A percentile compares a stretch with the other conserved stretches of the same genome.
Evolutionary conservation across 495 filamentous ascomycete species (phyloP).

Genomic region (Aspergillus mulundensis): DNA sequence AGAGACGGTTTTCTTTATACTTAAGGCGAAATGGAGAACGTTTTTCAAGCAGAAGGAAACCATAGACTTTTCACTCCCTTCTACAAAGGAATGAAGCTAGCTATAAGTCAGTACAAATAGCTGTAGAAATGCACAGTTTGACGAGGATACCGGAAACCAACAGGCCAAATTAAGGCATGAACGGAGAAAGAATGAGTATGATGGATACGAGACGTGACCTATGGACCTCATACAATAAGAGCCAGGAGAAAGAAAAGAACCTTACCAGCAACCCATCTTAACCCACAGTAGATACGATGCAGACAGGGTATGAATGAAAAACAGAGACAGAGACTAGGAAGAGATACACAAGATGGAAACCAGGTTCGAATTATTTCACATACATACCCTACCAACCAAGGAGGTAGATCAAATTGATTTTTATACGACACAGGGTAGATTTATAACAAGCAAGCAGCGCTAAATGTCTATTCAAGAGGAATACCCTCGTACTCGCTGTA

Average conservation of each 20-base stretch:
- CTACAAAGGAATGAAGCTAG: too few relatives aligned
- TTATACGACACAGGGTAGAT: constrained; percentile 14
- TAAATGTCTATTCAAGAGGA: constrained; percentile 54
- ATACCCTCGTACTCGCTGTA: constrained; percentile 93
- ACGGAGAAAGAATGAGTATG: too few relatives aligned
- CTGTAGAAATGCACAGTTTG: too few relatives aligned
- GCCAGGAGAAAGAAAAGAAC: constrained; percentile 16
- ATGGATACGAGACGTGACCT: too few relatives aligned
- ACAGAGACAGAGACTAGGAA: constrained; percentile 9
- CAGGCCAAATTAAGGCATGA: too few relatives aligned
- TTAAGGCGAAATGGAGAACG: too few relatives aligned
- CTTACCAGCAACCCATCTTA: constrained; percentile 14
- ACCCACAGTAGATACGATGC: constrained; percentile 33
- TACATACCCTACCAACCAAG: constrained; percentile 23
- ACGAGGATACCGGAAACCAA: too few relatives aligned
- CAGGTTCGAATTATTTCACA: constrained; percentile 15
- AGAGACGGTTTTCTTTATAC: too few relatives aligned
- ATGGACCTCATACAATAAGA: too few relatives aligned
- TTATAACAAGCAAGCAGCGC: constrained; percentile 1
- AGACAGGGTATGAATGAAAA: constrained; percentile 31
- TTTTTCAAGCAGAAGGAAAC: too few relatives aligned
- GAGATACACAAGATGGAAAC: constrained; percentile 2
- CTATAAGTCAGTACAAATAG: too few relatives aligned
- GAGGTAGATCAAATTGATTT: constrained; percentile 13
- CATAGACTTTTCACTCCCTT: too few relatives aligned